Evolutionary conservation across 768 basidiomycete species (phyloP), one percentile per base, ranked within the genome.

Genomic region (Ramaria rubella): DNA sequence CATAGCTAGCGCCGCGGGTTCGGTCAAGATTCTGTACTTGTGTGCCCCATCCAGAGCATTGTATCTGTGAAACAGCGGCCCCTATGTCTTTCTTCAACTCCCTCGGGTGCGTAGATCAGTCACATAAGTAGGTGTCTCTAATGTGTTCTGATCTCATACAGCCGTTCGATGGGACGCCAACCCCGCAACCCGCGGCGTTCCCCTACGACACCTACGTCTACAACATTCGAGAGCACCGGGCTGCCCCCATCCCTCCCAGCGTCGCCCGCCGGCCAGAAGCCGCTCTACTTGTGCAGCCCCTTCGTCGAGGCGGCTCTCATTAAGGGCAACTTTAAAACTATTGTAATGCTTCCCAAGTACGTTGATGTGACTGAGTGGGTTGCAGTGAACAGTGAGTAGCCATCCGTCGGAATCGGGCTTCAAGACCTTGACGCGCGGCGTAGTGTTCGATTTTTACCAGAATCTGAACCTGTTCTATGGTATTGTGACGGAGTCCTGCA

Each of bases 281-380:
- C 90, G 1, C 73, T 97, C 17, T 96, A 95, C 67, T 79, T 97
- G 11, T 95, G 88, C 70, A 88, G 89, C 53, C 94, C 94, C 3
- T 98, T 98, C 69, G 91, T 89, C 55, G 94, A 95, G 63, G 87
- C 93, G 1, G 92, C 95, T 0, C 79, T 98, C 43, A 94, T 98
- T 58, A 97, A 95, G 70, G 95, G 95, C 23, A 96, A 94, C 72
- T 97, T 96, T 77, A 97, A 95, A 75, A 96, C 94, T 3, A 97
- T 98, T 64, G 94, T 97, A 57, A 88, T 93, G 72, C 79, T 93
- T 53, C 95, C 95, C 6, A 96, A 95, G 69, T 96, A 94, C 63
- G 87, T 90, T 27, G 92, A 95, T 67, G 85, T 91, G 57, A 94
- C 92, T 80, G 94, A 96, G 68, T 96, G 94, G 94, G 94, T 95